Percentiles rank a stretch among this genome's conserved stretches.
These are phyloP conservation scores for Alternaria dauci DNA, from an alignment of 2,329 filamentous ascomycete species.

Conservation along the genomic window DNA sequence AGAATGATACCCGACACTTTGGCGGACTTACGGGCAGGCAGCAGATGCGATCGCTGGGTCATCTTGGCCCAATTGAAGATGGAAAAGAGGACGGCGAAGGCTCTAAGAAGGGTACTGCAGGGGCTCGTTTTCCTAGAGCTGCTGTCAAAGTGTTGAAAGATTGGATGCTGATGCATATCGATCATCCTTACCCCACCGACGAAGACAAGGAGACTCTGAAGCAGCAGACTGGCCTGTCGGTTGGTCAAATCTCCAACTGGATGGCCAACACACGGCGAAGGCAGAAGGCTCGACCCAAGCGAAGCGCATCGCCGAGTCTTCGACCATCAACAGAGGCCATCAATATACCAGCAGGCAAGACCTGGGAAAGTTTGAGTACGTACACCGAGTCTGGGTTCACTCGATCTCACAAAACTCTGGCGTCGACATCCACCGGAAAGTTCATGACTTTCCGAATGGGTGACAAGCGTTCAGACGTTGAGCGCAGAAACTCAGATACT, in stretches of 20 bases:
- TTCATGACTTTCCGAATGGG: constrained; percentile 35
- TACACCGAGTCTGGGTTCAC: constrained; percentile 28
- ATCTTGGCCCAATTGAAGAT: constrained; percentile 48
- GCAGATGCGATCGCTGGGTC: constrained; percentile 47
- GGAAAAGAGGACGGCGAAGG: constrained; percentile 37
- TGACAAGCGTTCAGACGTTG: constrained; percentile 7
- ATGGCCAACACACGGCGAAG: constrained; percentile 86
- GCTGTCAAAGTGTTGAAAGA: constrained; percentile 82
- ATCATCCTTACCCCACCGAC: constrained; percentile 88
- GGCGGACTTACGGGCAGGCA: constrained; percentile 51
- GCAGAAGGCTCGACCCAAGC: constrained; percentile 75
- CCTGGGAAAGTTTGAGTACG: constrained; percentile 56
- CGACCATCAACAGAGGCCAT: constrained; percentile 70
- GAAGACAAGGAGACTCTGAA: constrained; percentile 84
- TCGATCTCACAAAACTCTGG: constrained; percentile 27
- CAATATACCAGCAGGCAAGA: constrained; percentile 74
- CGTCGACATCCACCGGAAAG: constrained; percentile 25
- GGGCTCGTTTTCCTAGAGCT: constrained; percentile 73
- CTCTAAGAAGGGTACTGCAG: constrained; percentile 46
- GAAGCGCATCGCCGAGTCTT: constrained; percentile 74
- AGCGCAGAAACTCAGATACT: constrained; percentile 2
- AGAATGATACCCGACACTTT: constrained; percentile 48
- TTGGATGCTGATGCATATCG: constrained; percentile 81
- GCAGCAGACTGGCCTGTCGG: constrained; percentile 78
- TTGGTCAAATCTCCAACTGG: constrained; percentile 90